Percentiles rank a stretch among this genome's conserved stretches.
Conservation (phyloP, 1,139 yeast species). For the Scheffersomyces cryptocercus region DNA sequence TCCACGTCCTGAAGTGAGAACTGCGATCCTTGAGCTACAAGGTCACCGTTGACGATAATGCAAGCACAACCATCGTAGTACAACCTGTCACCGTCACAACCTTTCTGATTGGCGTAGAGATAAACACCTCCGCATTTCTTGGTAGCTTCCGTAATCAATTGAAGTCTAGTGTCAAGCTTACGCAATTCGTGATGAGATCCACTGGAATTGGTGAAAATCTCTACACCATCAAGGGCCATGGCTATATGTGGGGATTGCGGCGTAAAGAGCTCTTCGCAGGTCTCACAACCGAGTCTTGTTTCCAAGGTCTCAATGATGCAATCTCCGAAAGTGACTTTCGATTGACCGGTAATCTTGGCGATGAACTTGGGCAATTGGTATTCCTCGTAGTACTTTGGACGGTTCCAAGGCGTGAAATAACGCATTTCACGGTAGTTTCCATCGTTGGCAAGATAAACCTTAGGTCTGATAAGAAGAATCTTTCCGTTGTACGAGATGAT, state of each 20-base stretch:
- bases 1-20: slow-evolving; percentile 89
- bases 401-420: slow-evolving; percentile 91
- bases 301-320: slow-evolving; percentile 82
- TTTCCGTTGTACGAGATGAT: slow-evolving; percentile 75
- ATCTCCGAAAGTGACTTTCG: slow-evolving; percentile 80
- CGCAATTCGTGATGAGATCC: slow-evolving; percentile 97
- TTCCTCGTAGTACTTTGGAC: slow-evolving; percentile 71
- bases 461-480: slow-evolving; percentile 86
- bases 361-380: slow-evolving; percentile 71
- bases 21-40: slow-evolving; percentile 92
- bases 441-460: slow-evolving; percentile 89
- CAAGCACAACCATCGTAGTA: slow-evolving; percentile 97
- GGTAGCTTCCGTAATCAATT: slow-evolving; percentile 87
- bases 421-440: slow-evolving; percentile 98
- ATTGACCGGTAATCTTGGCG: slow-evolving; percentile 63
- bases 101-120: slow-evolving; percentile 90
- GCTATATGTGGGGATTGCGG: slow-evolving; percentile 94
- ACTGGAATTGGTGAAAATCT: slow-evolving; percentile 89
- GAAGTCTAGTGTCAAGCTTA: slow-evolving; percentile 79
- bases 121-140: slow-evolving; percentile 96
- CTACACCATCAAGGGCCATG: slow-evolving; percentile 94
- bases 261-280: slow-evolving; percentile 96
- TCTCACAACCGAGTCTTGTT: slow-evolving; percentile 90
- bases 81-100: slow-evolving; percentile 96
- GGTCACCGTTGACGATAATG: slow-evolving; percentile 86